Evolutionary conservation across 768 basidiomycete genomes (phyloP).

Genomic region (Mrakia blollopis): DNA sequence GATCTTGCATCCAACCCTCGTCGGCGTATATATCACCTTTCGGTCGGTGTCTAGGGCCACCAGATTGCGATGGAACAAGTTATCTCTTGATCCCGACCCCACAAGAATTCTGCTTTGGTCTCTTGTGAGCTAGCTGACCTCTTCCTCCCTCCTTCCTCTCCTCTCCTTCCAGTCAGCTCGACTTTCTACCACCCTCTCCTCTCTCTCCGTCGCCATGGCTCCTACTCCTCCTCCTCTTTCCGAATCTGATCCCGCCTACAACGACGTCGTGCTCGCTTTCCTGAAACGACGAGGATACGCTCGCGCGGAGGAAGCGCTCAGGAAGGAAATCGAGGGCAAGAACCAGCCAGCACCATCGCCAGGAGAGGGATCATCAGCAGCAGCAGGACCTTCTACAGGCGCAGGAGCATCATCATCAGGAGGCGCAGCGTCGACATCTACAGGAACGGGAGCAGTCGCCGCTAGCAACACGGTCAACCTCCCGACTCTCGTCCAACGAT

Average conservation of each 20-base stretch:
- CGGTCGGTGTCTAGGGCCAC: no score
- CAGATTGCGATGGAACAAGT: no score
- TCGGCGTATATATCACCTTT: no score
- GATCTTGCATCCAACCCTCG: no score
- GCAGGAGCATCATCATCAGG: not conserved
- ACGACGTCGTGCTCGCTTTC: conserved; percentile 31
- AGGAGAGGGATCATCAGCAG: not conserved
- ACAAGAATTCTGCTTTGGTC: no score
- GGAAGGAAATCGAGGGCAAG: conserved; percentile 27
- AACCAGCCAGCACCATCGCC: not conserved
- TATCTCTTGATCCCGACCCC: no score
- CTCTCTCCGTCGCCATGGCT: not conserved
- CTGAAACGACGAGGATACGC: conserved; percentile 24
- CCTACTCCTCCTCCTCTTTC: not conserved
- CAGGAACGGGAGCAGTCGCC: not conserved
- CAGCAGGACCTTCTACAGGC: not conserved
- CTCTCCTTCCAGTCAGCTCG: not conserved
- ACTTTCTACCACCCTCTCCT: not conserved
- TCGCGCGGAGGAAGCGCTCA: conserved; percentile 21
- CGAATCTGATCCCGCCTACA: conserved; percentile 29
- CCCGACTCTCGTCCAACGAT: conserved; percentile 19
- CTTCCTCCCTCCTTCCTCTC: no score
- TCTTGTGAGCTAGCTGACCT: no score
- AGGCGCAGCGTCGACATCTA: not conserved
- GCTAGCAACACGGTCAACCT: conserved; percentile 20